Percentiles rank a stretch among this genome's conserved stretches.
phyloP scores from a whole-genome alignment of 2,329 filamentous ascomycete species.

The Zelopaecilomyces penicillatus region DNA sequence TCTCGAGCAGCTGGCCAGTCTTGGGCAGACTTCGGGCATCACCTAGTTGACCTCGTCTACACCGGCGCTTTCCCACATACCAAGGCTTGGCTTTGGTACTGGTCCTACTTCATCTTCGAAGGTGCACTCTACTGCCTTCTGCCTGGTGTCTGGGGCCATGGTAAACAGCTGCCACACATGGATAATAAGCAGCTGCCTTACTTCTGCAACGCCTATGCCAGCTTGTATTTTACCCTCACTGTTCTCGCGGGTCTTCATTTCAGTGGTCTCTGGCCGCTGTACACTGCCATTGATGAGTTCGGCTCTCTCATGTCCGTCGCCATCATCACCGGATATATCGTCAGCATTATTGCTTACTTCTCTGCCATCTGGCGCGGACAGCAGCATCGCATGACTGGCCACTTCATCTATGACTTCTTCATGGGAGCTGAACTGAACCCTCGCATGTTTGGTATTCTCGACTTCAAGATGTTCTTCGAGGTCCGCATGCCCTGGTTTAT shows the following conservation, averaged over 20 bases:
- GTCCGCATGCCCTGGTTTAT: constrained; percentile 91
- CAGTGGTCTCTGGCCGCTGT: constrained; percentile 77
- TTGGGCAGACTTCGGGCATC: constrained; percentile 59
- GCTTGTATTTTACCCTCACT: constrained; percentile 78
- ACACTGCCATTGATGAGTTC: constrained; percentile 91
- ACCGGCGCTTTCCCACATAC: constrained; percentile 75
- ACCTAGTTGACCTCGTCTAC: constrained; percentile 67
- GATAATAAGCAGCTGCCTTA: constrained; percentile 82
- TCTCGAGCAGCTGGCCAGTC: constrained; percentile 56
- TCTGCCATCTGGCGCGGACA: constrained; percentile 73
- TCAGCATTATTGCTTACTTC: constrained; percentile 76
- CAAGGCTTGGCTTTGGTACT: constrained; percentile 89
- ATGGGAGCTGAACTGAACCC: constrained; percentile 85
- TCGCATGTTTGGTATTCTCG: constrained; percentile 62
- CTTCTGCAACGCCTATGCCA: constrained; percentile 85
- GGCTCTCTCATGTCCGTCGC: constrained; percentile 87
- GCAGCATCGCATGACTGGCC: constrained; percentile 90
- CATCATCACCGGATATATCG: constrained; percentile 80
- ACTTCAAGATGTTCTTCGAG: constrained; percentile 95
- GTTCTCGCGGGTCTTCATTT: constrained; percentile 67
- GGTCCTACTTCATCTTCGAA: constrained; percentile 84
- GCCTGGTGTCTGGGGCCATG: constrained; percentile 79
- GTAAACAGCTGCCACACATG: constrained; percentile 77
- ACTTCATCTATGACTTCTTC: constrained; percentile 79
- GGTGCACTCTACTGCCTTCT: constrained; percentile 73